phyloP scores from a whole-genome alignment of 1,284 basidiomycete species.

The Meripilus lineatus region DNA sequence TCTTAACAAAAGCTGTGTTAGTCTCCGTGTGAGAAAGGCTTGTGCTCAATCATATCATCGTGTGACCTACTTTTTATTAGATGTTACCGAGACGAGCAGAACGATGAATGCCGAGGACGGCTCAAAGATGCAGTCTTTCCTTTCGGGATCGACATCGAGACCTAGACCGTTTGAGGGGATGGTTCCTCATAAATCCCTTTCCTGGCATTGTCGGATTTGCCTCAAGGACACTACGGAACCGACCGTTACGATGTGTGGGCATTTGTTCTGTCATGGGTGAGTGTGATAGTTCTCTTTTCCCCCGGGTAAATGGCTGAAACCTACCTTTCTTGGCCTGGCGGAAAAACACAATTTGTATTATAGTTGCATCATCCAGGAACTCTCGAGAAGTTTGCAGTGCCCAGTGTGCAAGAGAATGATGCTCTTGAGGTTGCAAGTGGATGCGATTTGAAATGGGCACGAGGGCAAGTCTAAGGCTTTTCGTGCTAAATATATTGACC shows the following conservation, averaged over 20 bases:
- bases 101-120: background rate
- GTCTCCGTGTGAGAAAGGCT: no score
- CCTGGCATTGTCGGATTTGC: conserved; percentile 27
- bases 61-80: no score
- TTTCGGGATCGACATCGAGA: background rate
- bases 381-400: conserved; percentile 22
- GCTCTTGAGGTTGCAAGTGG: conserved; percentile 22
- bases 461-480: no score
- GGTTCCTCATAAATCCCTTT: conserved; percentile 1
- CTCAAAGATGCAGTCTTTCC: background rate
- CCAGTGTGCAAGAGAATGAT: conserved; percentile 25
- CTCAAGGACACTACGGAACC: conserved; percentile 23
- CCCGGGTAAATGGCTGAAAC: no score
- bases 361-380: conserved; percentile 26
- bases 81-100: background rate
- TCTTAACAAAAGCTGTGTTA: no score
- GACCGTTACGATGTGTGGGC: conserved; percentile 26
- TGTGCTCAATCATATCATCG: no score
- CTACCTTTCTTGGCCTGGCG: no score
- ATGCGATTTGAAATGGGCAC: conserved; percentile 9
- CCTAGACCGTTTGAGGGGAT: background rate
- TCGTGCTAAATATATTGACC: no score
- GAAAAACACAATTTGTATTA: no score
- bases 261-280: conserved; percentile 27
- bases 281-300: conserved; percentile 1